These are phyloP conservation scores for Chrysoporthe deuterocubensis DNA, from an alignment of 2,329 filamentous ascomycete genomes.

Conservation along the genomic window DNA sequence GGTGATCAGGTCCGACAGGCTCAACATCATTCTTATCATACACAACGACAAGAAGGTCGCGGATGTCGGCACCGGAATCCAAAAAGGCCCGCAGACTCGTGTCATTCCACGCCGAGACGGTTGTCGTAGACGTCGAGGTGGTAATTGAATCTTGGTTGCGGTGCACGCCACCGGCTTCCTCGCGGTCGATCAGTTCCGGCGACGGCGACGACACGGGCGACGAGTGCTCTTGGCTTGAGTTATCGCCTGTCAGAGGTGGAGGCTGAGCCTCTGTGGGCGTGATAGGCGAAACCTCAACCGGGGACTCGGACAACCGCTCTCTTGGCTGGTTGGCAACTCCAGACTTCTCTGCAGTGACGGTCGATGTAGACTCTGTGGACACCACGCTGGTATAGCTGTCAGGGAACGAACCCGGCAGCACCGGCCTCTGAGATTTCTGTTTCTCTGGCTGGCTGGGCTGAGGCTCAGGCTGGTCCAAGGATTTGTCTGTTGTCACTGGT, in stretches of 20 bases:
- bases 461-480: constrained; percentile 11
- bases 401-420: constrained; percentile 46
- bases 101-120: constrained; percentile 81
- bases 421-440: constrained; percentile 39
- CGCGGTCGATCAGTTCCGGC: constrained; percentile 59
- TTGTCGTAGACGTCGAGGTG: constrained; percentile 59
- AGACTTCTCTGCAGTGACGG: constrained; percentile 37
- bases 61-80: constrained; percentile 85
- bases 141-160: constrained; percentile 53
- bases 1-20: constrained; percentile 82
- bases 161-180: constrained; percentile 47
- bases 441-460: constrained; percentile 37
- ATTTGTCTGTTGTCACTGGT: constrained; percentile 28
- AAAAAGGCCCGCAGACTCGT: constrained; percentile 84
- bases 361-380: constrained; percentile 38
- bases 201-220: constrained; percentile 68
- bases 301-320: constrained; percentile 68
- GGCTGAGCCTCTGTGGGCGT: constrained; percentile 50
- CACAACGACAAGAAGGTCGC: constrained; percentile 87
- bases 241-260: constrained; percentile 71
- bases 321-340: constrained; percentile 35
- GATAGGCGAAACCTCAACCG: constrained; percentile 66
- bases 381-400: constrained; percentile 44
- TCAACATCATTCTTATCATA: constrained; percentile 87
- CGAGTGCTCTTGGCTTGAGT: constrained; percentile 68